Conservation (phyloP, 2,329 filamentous ascomycete species). For the Alternaria dauci region DNA sequence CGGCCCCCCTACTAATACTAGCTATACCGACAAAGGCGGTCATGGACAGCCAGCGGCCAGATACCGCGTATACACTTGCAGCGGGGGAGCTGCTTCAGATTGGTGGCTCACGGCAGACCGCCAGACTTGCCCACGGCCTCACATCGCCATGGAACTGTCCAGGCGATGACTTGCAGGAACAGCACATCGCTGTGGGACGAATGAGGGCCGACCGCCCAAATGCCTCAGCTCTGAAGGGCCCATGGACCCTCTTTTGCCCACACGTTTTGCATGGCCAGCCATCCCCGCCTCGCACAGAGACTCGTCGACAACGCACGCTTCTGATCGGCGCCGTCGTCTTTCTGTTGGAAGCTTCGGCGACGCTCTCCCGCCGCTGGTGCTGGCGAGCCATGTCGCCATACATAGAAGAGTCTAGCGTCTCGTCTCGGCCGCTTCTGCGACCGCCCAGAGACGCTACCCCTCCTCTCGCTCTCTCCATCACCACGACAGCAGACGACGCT, state of each 20-base stretch:
- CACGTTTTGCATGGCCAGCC: slow-evolving; percentile 13
- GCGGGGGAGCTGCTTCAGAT: slow-evolving; percentile 11
- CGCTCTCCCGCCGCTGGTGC: slow-evolving; percentile 5
- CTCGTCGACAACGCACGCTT: slow-evolving; percentile 29
- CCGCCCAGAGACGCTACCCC: slow-evolving; percentile 19
- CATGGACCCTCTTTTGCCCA: slow-evolving; percentile 12
- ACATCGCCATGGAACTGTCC: slow-evolving; percentile 7
- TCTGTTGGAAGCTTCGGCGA: slow-evolving; percentile 12
- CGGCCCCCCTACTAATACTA: neutral
- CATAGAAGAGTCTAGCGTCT: slow-evolving; percentile 5
- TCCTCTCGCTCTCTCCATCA: neutral
- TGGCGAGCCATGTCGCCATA: slow-evolving; percentile 4
- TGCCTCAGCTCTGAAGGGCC: slow-evolving; percentile 23
- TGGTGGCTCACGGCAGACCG: slow-evolving; percentile 25
- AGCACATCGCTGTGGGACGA: slow-evolving; percentile 28
- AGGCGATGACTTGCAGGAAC: slow-evolving; percentile 36
- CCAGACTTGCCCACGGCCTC: slow-evolving; percentile 11
- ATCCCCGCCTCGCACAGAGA: slow-evolving; percentile 25
- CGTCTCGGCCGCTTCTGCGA: slow-evolving; percentile 31
- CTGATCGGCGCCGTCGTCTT: slow-evolving; percentile 16
- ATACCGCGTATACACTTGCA: neutral
- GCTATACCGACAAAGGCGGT: neutral
- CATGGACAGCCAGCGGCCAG: slow-evolving; percentile 1
- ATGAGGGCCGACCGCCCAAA: slow-evolving; percentile 29
- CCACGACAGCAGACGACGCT: slow-evolving; percentile 10